Percentiles rank a stretch among this genome's conserved stretches.
Conservation (phyloP, 352 stramenopile species). For the Plasmopara viticola region DNA sequence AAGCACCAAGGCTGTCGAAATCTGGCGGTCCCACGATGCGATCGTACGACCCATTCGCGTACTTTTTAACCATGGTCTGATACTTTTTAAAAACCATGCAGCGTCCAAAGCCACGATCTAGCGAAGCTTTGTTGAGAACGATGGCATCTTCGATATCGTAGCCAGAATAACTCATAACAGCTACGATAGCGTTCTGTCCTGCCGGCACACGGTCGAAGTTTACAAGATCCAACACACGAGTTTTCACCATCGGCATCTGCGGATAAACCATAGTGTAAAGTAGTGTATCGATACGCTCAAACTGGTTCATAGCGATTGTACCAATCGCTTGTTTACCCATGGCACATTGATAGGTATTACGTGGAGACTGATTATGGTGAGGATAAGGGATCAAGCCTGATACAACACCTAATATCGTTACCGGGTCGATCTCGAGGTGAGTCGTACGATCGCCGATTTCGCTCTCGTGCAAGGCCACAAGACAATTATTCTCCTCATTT, state of each 20-base stretch:
- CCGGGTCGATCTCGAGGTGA: slow-evolving; percentile 99
- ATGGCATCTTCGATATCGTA: slow-evolving; percentile 99
- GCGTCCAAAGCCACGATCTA: slow-evolving; percentile 97
- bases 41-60: slow-evolving; percentile 95
- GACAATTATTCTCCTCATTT: slow-evolving; percentile 99
- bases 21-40: slow-evolving; percentile 90
- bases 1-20: slow-evolving; percentile 67
- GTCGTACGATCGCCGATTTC: slow-evolving; percentile 91
- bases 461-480: slow-evolving; percentile 94
- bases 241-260: slow-evolving; percentile 99
- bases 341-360: slow-evolving; percentile 99
- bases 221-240: slow-evolving; percentile 95
- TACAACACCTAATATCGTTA: slow-evolving; percentile 98
- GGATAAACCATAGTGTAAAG: slow-evolving; percentile 99
- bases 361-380: slow-evolving; percentile 98
- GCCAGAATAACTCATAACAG: slow-evolving; percentile 99
- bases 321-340: slow-evolving; percentile 99
- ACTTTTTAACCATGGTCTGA: slow-evolving; percentile 95
- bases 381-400: slow-evolving; percentile 98
- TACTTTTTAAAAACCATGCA: slow-evolving; percentile 99
- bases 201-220: slow-evolving; percentile 98
- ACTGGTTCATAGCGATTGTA: slow-evolving; percentile 98
- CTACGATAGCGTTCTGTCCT: slow-evolving; percentile 98
- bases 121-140: slow-evolving; percentile 97
- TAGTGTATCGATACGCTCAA: slow-evolving; percentile 97